Base-by-base conservation (phyloP, 768 basidiomycete species). In the Rhodotorula taiwanensis region DNA sequence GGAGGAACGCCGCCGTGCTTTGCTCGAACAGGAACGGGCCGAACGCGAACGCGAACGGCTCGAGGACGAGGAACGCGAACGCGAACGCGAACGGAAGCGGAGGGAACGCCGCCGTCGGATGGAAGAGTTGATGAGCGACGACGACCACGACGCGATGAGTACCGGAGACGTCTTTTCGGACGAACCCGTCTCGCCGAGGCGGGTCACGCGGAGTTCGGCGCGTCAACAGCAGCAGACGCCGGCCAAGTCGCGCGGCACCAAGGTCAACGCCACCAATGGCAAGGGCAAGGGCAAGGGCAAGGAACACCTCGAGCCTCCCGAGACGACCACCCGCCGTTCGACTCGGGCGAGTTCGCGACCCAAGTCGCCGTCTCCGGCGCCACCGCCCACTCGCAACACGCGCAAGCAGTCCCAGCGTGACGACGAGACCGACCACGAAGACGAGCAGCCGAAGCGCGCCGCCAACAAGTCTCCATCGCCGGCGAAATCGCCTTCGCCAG, bases 11-110 rank as follows among this genome's bases (percentile, higher is more conserved):
- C 57, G 66, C 18, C 39, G 52, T 2, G 62, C 58, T 1, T 27
- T 60, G 14, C 21, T 63, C 11, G 58, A 68, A 36, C 58, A 60
- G 27, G 67, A 68, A 31, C 55, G 62, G 14, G 62, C 55, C 11
- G 64, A 65, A 33, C 48, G 58, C 20, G 64, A 65, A 36, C 47
- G 64, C 21, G 64, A 65, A 34, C n/a, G 43, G 14, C 16, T 3
- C n/a, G 64, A 65, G 54, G 58, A 65, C 49, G 42, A 39, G 33
- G 43, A 51, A 16, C 64, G 64, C 14, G 58, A 65, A 33, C 18
- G 42, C 16, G 45, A 44, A 15, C 16, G 64, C 28, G 58, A 56
- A 11, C 27, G 55, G n/a, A 36, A 45, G 31, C 5, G 58, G 21
- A 43, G 57, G 15, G 31, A 55, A 28, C 20, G 60, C 21, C 14